These are phyloP conservation scores for Nothophoma quercina DNA, from an alignment of 2,329 filamentous ascomycete genomes.

Conservation along the genomic window DNA sequence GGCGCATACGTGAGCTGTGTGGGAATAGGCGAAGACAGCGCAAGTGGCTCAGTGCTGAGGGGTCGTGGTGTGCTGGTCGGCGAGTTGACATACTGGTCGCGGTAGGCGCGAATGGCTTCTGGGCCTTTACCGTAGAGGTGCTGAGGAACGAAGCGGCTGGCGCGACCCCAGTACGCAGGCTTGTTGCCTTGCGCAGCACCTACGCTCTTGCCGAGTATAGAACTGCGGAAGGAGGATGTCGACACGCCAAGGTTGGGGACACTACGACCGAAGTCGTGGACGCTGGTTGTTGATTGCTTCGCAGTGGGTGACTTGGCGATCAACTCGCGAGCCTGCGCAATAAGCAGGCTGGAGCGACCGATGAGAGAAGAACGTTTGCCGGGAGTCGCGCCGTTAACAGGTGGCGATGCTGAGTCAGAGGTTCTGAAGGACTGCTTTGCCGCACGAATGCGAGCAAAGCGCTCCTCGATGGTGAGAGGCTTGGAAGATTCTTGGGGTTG, in stretches of 20 bases:
- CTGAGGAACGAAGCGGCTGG: conserved; percentile 45
- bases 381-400: conserved; percentile 12
- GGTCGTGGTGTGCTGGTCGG: conserved; percentile 18
- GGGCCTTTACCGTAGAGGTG: conserved; percentile 46
- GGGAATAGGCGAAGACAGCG: conserved; percentile 34
- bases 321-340: conserved; percentile 27
- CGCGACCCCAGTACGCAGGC: conserved; percentile 43
- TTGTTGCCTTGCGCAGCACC: conserved; percentile 19
- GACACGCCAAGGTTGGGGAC: conserved; percentile 32
- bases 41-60: conserved; percentile 29
- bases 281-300: conserved; percentile 13
- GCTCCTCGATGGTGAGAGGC: conserved; percentile 28
- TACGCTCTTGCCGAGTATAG: conserved; percentile 22
- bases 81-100: conserved; percentile 29
- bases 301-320: conserved; percentile 16
- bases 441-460: conserved; percentile 33
- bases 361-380: conserved; percentile 22
- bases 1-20: conserved; percentile 30
- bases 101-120: conserved; percentile 41
- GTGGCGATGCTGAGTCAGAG: conserved; percentile 19
- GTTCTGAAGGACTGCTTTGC: conserved; percentile 24
- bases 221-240: conserved; percentile 19
- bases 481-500: conserved; percentile 1
- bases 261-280: conserved; percentile 38
- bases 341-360: conserved; percentile 25